Evolutionary conservation across 148 eudicot species (phyloP).

Genomic region (Heliamphora exappendiculata): DNA sequence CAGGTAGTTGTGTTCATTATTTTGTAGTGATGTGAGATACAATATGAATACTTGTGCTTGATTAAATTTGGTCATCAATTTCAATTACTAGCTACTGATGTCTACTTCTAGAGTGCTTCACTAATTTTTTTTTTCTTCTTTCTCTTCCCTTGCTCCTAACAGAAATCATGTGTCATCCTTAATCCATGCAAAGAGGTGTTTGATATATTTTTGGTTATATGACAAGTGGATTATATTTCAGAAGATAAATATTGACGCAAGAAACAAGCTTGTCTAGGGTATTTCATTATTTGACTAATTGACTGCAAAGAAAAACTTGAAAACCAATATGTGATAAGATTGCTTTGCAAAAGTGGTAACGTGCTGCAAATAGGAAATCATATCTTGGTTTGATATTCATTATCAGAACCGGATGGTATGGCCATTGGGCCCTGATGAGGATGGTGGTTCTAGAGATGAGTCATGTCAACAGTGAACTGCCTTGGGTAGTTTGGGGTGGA

Average conservation of each 20-base stretch:
- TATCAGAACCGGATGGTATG: neutral
- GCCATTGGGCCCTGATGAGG: neutral
- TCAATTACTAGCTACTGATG: neutral
- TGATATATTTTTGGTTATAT: neutral
- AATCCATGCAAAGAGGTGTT: neutral
- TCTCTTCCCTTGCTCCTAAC: neutral
- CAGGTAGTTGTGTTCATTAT: neutral
- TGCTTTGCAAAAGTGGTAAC: neutral
- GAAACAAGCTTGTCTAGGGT: neutral
- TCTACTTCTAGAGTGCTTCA: neutral
- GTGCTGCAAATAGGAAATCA: neutral
- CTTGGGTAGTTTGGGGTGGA: neutral
- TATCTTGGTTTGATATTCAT: neutral
- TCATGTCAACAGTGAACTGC: neutral
- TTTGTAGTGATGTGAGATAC: neutral
- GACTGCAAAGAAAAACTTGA: neutral
- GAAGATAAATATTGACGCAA: neutral
- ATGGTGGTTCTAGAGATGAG: neutral
- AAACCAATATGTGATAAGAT: neutral
- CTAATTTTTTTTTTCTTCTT: neutral
- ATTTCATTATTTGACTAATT: neutral
- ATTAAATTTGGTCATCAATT: too few relatives aligned
- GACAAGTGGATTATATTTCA: neutral
- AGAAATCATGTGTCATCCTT: neutral
- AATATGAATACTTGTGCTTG: neutral